Evolutionary conservation across 2,329 filamentous ascomycete genomes (phyloP), one percentile per base, ranked within the genome.

Genomic region (Cytospora leucostoma): DNA sequence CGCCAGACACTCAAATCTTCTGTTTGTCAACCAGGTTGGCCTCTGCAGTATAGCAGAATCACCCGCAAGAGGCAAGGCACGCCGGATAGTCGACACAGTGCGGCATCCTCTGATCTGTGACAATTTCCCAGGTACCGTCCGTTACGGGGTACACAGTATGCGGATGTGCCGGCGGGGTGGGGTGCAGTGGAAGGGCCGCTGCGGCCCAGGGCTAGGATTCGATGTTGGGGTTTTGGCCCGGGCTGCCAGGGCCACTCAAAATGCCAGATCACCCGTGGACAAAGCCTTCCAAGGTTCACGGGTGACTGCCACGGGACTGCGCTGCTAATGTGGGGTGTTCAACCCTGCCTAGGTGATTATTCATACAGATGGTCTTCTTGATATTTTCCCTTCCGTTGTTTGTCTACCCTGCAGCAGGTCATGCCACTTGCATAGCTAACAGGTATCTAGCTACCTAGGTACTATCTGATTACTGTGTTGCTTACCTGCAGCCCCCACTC

Each of bases 121-220:
- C 40, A 21, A 10, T 21, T n/a, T 47, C 7, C 44, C 7, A 49
- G 37, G 52, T 61, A 61, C 59, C 52, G 40, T 61, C 51, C 32
- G 33, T 32, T 11, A 13, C 44, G 44, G n/a, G 17, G 44, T 37
- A 55, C 59, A 61, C 59, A 53, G 59, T 61, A 37, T 55, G 27
- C 32, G 35, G 47, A 53, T 32, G 50, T 44, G 32, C 44, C 50
- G 40, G 59, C 37, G 59, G 59, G 59, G 59, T 61, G 58, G 40
- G 40, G n/a, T 19, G 52, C 53, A 56, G 34, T 38, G 35, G 33
- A 38, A 15, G 7, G 15, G 44, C 44, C 44, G 21, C 57, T 59
- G 13, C 27, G 38, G 52, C 17, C 27, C 37, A 47, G 59, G 37
- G 34, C 55, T 61, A 56, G 63, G 50, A 59, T 62, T 50, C 54